A percentile compares a stretch with the other conserved stretches of the same genome.
Evolutionary conservation across 768 basidiomycete species (phyloP).

Genomic region (Termitomyces sp.): DNA sequence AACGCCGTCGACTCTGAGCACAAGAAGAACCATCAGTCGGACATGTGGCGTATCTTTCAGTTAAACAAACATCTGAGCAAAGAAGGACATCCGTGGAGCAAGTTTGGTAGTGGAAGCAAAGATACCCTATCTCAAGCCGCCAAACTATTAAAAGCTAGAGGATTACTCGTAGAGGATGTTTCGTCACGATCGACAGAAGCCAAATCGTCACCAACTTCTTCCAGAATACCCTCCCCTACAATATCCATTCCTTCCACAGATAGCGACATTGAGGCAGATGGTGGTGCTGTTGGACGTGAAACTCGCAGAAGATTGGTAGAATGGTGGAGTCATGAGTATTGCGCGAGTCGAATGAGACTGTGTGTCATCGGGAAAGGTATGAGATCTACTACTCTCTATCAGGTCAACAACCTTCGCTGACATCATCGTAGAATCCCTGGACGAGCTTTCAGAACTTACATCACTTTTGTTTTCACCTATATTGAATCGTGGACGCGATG

Average conservation of each 20-base stretch:
- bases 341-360: constrained; percentile 75
- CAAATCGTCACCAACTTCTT: constrained; percentile 40
- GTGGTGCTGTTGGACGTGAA: constrained; percentile 75
- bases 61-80: constrained; percentile 83
- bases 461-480: constrained; percentile 70
- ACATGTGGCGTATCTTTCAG: constrained; percentile 94
- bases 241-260: constrained; percentile 48
- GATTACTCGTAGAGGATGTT: constrained; percentile 26
- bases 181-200: constrained; percentile 27
- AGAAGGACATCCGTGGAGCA: constrained; percentile 78
- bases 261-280: constrained; percentile 65
- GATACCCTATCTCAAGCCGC: constrained; percentile 66
- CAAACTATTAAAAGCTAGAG: constrained; percentile 46
- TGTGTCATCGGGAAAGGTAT: constrained; percentile 77
- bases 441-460: constrained; percentile 60
- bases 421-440: constrained; percentile 55
- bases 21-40: constrained; percentile 90
- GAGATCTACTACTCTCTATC: not conserved
- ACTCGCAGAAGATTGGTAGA: constrained; percentile 72
- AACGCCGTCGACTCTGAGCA: constrained; percentile 97
- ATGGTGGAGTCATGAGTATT: constrained; percentile 83
- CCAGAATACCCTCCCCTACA: constrained; percentile 53
- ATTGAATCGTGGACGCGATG: constrained; percentile 52
- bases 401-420: not conserved
- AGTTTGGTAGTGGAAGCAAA: constrained; percentile 87